Base-by-base conservation (phyloP, 768 basidiomycete genomes). In the Leucosporidium scottii region DNA sequence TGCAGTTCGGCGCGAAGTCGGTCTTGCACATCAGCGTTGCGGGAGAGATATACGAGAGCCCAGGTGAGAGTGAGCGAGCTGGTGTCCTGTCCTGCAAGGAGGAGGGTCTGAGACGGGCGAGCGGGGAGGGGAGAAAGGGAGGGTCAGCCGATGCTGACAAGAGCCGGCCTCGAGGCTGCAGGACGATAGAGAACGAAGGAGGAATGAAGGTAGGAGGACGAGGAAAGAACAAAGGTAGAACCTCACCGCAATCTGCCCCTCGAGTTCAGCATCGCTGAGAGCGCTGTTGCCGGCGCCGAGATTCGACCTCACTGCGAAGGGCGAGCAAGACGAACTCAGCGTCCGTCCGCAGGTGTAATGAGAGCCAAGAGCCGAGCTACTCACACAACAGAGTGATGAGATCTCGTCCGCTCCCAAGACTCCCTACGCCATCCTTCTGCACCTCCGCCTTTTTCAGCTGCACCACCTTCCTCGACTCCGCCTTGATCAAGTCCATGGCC, bases 301-400 rank as follows among this genome's bases (percentile, higher is more conserved):
- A 0, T 53, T 62, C 12, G 71, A 65, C 27, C 66, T 66, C 8
- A 72, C 71, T 72, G 59, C 51, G 23, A 3, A 1, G 1, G 23
- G 18, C 8, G 6, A 10, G 9, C 1, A 7, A 17, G 1, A 36
- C 44, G 25, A 55, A n/a, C n/a, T n/a, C n/a, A n/a, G n/a, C n/a
- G n/a, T n/a, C n/a, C n/a, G n/a, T n/a, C n/a, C n/a, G n/a, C n/a
- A n/a, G n/a, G n/a, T n/a, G n/a, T n/a, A n/a, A n/a, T n/a, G n/a
- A n/a, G n/a, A n/a, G n/a, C n/a, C n/a, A n/a, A n/a, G n/a, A n/a
- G n/a, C n/a, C 39, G 39, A 17, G 39, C 6, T 9, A 65, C 71
- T 36, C 56, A 72, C 71, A 39, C 28, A 72, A 36, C 0, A 72
- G 62, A 0, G 67, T 65, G n/a, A 72, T 72, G 31, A 72, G 17